Evolutionary conservation across 1,284 basidiomycete genomes (phyloP).

Genomic region (Malassezia caprae): DNA sequence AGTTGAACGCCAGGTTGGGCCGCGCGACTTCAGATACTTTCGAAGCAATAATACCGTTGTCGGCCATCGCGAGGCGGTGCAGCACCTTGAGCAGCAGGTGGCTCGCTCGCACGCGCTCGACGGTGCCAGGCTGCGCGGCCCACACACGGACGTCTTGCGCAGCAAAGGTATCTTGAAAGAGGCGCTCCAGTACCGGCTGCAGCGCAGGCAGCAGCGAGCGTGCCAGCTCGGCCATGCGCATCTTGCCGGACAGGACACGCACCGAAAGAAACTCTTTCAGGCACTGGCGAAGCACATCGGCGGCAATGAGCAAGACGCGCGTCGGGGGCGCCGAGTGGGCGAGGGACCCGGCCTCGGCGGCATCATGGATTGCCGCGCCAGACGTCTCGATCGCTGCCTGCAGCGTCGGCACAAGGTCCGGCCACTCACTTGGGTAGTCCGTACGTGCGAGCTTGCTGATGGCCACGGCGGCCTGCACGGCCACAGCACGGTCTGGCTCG

Average conservation of each 20-base stretch:
- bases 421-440: slow-evolving; percentile 44
- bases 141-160: slow-evolving; percentile 23
- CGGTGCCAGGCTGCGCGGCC: slow-evolving; percentile 24
- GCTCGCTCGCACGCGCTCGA: slow-evolving; percentile 36
- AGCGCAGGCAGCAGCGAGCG: slow-evolving; percentile 33
- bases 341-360: slow-evolving; percentile 18
- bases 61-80: slow-evolving; percentile 58
- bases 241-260: slow-evolving; percentile 39
- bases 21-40: slow-evolving; percentile 19
- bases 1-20: slow-evolving; percentile 34
- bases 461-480: slow-evolving; percentile 36
- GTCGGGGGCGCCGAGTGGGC: slow-evolving; percentile 21
- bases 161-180: slow-evolving; percentile 34
- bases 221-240: slow-evolving; percentile 46
- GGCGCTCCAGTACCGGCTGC: slow-evolving; percentile 35
- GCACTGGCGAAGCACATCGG: slow-evolving; percentile 32
- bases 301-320: slow-evolving; percentile 32
- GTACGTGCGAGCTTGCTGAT: slow-evolving; percentile 38
- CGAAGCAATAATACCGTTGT: slow-evolving; percentile 34
- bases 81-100: slow-evolving; percentile 76
- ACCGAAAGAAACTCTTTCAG: slow-evolving; percentile 43
- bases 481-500: slow-evolving; percentile 35
- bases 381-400: slow-evolving; percentile 27
- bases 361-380: slow-evolving; percentile 3
- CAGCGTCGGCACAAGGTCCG: slow-evolving; percentile 30